Evolutionary conservation across 306 rosid species (phyloP).

Genomic region (Fagus crenata): DNA sequence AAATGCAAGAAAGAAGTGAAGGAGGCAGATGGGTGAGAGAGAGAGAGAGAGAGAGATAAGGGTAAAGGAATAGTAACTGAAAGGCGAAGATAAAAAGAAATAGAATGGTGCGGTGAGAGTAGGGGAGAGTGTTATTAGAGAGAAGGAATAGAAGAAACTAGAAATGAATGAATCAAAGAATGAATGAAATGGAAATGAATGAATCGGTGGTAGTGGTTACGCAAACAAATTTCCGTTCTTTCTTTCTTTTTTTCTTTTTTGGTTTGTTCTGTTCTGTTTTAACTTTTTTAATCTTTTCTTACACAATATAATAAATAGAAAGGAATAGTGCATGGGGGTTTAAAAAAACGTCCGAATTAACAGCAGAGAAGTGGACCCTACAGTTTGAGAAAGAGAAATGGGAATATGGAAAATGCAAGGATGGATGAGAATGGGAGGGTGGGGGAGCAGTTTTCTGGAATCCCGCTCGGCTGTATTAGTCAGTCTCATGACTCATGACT

Average conservation of each 20-base stretch:
- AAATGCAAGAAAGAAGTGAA: slow-evolving; percentile 20
- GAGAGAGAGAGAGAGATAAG: slow-evolving; percentile 9
- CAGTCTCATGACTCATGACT: no score
- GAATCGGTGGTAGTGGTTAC: slow-evolving; percentile 49
- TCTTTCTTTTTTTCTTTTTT: not conserved
- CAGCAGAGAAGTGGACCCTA: slow-evolving; percentile 2
- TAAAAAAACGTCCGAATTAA: not conserved
- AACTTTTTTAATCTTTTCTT: not conserved
- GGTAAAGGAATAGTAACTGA: slow-evolving; percentile 1
- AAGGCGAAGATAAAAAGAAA: slow-evolving; percentile 12
- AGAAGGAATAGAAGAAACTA: slow-evolving; percentile 9
- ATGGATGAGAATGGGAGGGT: not conserved
- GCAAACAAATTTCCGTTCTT: slow-evolving; percentile 45
- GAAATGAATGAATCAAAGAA: slow-evolving; percentile 6
- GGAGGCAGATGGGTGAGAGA: slow-evolving; percentile 3
- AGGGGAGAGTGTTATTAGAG: slow-evolving; percentile 36
- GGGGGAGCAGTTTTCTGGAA: slow-evolving; percentile 27
- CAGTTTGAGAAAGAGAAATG: not conserved
- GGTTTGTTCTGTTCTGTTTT: not conserved
- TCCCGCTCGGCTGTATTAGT: slow-evolving; percentile 14
- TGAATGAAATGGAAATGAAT: slow-evolving; percentile 23
- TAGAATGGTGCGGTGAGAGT: slow-evolving; percentile 32
- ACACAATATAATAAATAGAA: not conserved
- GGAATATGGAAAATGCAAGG: not conserved
- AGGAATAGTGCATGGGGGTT: not conserved